These are phyloP conservation scores for Taxillus chinensis DNA, from an alignment of 164 flowering plant species.

Conservation along the genomic window DNA sequence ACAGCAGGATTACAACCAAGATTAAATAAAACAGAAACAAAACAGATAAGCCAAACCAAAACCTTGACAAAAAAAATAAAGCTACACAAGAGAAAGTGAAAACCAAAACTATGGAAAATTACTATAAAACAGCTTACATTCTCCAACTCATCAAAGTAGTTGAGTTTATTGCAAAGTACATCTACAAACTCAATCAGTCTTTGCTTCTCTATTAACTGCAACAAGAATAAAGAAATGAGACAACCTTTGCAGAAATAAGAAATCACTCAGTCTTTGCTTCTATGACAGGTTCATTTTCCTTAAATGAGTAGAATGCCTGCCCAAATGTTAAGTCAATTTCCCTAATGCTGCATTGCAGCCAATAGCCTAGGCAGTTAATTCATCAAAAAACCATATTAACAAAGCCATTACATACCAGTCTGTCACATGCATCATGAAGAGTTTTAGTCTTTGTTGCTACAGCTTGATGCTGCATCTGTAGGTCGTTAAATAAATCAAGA, in stretches of 20 bases:
- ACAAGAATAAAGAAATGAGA: slow-evolving; percentile 12
- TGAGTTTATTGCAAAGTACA: slow-evolving; percentile 85
- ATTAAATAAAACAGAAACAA: too few species aligned
- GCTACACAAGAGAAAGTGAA: not conserved
- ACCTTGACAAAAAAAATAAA: too few species aligned
- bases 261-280: too few species aligned
- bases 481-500: slow-evolving; percentile 68
- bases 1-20: too few species aligned
- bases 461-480: slow-evolving; percentile 89
- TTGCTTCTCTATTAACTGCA: slow-evolving; percentile 86
- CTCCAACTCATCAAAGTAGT: slow-evolving; percentile 97
- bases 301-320: not conserved
- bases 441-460: slow-evolving; percentile 95
- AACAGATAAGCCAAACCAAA: too few species aligned
- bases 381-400: not conserved
- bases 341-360: not conserved
- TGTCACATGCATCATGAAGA: slow-evolving; percentile 96
- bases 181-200: slow-evolving; percentile 85
- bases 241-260: not conserved
- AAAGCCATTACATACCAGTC: slow-evolving; percentile 43
- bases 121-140: slow-evolving; percentile 75
- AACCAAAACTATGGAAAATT: slow-evolving; percentile 14
- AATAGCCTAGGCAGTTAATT: not conserved
- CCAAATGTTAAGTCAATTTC: not conserved
- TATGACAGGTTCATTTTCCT: not conserved